Conservation (phyloP, 2,329 filamentous ascomycete species). For the Didymella segeticola region DNA sequence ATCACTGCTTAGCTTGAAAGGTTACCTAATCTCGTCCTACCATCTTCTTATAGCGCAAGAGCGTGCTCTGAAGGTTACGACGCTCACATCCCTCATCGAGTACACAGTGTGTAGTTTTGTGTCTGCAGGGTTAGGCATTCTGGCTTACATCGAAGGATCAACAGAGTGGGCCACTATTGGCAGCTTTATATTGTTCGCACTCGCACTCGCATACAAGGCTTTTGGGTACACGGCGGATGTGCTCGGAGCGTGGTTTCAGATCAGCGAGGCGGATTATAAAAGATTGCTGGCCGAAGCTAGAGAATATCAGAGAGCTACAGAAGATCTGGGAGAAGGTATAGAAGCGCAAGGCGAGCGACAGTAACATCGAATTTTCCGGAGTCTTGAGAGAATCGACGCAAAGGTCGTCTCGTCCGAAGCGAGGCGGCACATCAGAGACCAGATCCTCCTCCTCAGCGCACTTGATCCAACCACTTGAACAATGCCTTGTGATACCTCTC, state of each 20-base stretch:
- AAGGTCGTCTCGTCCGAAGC: too few relatives aligned
- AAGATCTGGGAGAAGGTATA: background rate
- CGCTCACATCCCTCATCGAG: slow-evolving; percentile 5
- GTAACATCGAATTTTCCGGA: too few relatives aligned
- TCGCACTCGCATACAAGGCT: background rate
- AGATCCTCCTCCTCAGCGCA: background rate
- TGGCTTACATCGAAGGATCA: slow-evolving; percentile 6
- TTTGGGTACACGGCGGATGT: slow-evolving; percentile 2
- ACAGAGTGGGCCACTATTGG: background rate
- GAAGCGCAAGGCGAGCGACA: background rate
- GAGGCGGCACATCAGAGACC: too few relatives aligned
- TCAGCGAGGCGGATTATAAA: slow-evolving; percentile 6
- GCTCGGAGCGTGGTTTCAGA: background rate
- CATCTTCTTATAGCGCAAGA: slow-evolving; percentile 3
- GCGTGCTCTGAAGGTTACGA: background rate
- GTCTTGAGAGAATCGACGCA: too few relatives aligned
- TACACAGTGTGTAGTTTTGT: background rate
- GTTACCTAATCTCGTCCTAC: slow-evolving; percentile 1
- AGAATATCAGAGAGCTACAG: background rate
- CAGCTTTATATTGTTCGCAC: slow-evolving; percentile 1
- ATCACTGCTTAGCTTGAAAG: slow-evolving; percentile 1
- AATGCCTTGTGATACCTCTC: slow-evolving; percentile 56
- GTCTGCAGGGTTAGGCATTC: slow-evolving; percentile 3
- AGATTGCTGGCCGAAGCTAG: slow-evolving; percentile 1
- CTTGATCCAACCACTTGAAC: slow-evolving; percentile 52